Base-by-base conservation (phyloP, 2,329 filamentous ascomycete species). In the Setomelanomma holmii region DNA sequence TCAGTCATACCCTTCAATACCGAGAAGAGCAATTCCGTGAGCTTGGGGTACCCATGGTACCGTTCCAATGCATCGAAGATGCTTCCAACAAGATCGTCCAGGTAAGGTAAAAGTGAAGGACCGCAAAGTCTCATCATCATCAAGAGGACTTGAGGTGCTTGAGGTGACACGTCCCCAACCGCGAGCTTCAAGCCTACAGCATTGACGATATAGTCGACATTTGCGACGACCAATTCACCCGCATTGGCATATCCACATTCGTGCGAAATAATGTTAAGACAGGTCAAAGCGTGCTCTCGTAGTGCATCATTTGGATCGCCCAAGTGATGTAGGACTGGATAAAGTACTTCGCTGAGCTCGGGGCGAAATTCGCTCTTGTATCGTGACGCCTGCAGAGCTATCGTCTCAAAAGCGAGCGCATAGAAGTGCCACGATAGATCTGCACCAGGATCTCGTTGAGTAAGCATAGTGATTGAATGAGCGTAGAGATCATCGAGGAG, bases 141-240 rank as follows among this genome's bases (percentile, higher is more conserved):
- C 5, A 89, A 83, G 42, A 99, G 76, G 1, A 98, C 95, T 61
- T 93, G 89, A 2, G 93, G 92, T 3, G 91, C 92, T 57, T 96
- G 90, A 1, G 93, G 93, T 0, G 92, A 93, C 45, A 98, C 88
- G 59, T 97, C 92, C 59, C 97, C 91, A 0, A 90, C 91, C 64
- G 96, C 97, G 6, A 99, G 83, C 56, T 92, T 90, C 54, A 98
- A 76, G 0, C 90, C 91, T 14, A 99, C 86, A 0, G 95, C 91
- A 68, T 98, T 98, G 55, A 98, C 88, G 76, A 99, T 89, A 72
- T 99, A 99, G 74, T 99, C 95, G 14, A 91, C 93, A 55, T 99
- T 99, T 45, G 89, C 86, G 22, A 98, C 84, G 34, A 99, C 88
- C 59, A 99, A 79, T 14, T 90, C 86, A 21, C 89, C 88, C 4